These are phyloP conservation scores for Monosporascus sp. DNA, from an alignment of 2,329 filamentous ascomycete genomes.

Conservation along the genomic window DNA sequence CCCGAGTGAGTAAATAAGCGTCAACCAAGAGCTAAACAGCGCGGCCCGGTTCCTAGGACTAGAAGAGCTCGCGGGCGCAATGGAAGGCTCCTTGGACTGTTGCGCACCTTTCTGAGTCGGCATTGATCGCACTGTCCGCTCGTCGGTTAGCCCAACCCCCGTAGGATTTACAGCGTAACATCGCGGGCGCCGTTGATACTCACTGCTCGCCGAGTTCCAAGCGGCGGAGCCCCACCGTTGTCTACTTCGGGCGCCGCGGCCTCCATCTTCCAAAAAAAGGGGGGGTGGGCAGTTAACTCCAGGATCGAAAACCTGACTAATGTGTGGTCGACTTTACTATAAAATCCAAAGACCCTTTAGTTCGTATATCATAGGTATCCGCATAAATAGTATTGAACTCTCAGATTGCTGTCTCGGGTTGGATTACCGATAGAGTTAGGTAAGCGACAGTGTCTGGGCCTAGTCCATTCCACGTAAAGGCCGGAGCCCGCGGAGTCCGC, in stretches of 20 bases:
- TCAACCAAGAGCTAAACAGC: background rate
- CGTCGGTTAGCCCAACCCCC: background rate
- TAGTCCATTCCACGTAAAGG: background rate
- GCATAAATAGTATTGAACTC: no score
- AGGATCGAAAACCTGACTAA: background rate
- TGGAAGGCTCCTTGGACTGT: background rate
- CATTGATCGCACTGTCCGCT: conserved; percentile 23
- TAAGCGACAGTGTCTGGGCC: no score
- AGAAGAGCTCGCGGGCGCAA: no score
- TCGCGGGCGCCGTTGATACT: background rate
- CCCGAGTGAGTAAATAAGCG: background rate
- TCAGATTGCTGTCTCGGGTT: no score
- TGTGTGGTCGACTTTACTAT: no score
- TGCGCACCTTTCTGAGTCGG: conserved; percentile 21
- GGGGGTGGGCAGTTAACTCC: background rate
- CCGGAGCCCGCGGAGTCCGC: background rate
- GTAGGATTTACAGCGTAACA: no score
- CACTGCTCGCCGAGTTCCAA: background rate
- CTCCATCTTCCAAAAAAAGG: background rate
- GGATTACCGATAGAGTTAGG: no score
- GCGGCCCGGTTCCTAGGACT: no score
- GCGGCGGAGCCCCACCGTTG: background rate
- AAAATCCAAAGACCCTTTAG: no score
- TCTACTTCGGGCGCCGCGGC: background rate
- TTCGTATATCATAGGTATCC: no score